A percentile compares a stretch with the other conserved stretches of the same genome.
Evolutionary conservation across 2,329 filamentous ascomycete species (phyloP).

Genomic region (Aspergillus sp.): DNA sequence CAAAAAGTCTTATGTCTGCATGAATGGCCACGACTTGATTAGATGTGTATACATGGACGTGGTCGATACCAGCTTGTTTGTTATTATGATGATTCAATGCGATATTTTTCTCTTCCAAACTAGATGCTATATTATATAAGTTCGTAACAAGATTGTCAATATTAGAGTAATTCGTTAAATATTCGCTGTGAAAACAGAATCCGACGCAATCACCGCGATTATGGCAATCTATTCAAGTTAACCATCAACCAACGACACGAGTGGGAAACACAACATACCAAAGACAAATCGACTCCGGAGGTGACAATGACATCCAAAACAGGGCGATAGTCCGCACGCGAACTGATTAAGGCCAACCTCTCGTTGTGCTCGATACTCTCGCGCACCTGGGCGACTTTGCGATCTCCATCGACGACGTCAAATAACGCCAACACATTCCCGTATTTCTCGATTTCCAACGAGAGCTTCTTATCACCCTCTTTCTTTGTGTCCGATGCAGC

Average conservation of each 20-base stretch:
- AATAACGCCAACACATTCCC: slow-evolving; percentile 12
- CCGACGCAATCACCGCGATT: slow-evolving; percentile 15
- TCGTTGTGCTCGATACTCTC: slow-evolving; percentile 15
- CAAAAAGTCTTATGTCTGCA: not conserved
- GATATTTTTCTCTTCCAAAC: not conserved
- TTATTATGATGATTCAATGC: not conserved
- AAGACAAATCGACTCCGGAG: slow-evolving; percentile 17
- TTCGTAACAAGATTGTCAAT: slow-evolving; percentile 5
- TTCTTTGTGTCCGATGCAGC: slow-evolving; percentile 11
- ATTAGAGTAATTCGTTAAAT: slow-evolving; percentile 7
- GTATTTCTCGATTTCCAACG: slow-evolving; percentile 12
- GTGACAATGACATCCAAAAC: slow-evolving; percentile 18
- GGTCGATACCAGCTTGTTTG: not conserved
- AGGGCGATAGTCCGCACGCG: slow-evolving; percentile 15
- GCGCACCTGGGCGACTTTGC: slow-evolving; percentile 12
- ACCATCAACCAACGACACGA: not conserved
- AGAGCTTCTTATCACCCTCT: slow-evolving; percentile 12
- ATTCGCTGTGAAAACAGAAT: slow-evolving; percentile 14
- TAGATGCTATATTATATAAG: not conserved
- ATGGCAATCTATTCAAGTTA: slow-evolving; percentile 9
- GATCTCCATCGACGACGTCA: slow-evolving; percentile 17
- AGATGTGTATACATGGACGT: not conserved
- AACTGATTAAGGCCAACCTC: slow-evolving; percentile 9
- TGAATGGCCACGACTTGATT: not conserved
- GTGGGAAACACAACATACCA: slow-evolving; percentile 12